Conservation (phyloP, 31 red algal genomes). For the Odonthalia washingtoniensis region DNA sequence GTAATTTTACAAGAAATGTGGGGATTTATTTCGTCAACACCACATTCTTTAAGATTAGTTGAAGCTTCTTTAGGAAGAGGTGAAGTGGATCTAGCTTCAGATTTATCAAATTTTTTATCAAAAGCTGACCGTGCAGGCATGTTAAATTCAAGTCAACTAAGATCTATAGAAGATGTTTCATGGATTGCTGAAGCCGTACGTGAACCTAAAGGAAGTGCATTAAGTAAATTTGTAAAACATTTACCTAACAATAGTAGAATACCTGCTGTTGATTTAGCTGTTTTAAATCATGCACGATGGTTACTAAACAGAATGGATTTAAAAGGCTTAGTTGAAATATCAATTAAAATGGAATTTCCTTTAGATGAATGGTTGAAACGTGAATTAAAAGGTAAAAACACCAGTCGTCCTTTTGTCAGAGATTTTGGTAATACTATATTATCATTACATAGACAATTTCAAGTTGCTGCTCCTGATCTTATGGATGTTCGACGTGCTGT, state of each 20-base stretch:
- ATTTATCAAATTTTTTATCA: conserved; percentile 70
- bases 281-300: conserved; percentile 71
- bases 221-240: conserved; percentile 27
- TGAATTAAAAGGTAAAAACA: conserved; percentile 68
- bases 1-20: conserved; percentile 98
- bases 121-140: conserved; percentile 77
- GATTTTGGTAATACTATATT: conserved; percentile 73
- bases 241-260: conserved; percentile 46
- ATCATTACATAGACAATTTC: conserved; percentile 79
- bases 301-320: conserved; percentile 72
- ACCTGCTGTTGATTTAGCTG: conserved; percentile 76
- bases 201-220: conserved; percentile 37
- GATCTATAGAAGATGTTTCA: conserved; percentile 74
- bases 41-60: conserved; percentile 85
- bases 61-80: conserved; percentile 77
- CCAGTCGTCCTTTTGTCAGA: conserved; percentile 60
- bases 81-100: conserved; percentile 68
- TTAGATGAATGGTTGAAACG: conserved; percentile 79
- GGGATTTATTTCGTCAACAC: conserved; percentile 83
- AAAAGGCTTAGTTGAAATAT: conserved; percentile 55
- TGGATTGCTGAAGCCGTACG: conserved; percentile 77
- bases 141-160: conserved; percentile 74
- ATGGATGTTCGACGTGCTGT: conserved; percentile 71
- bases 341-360: conserved; percentile 82
- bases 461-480: conserved; percentile 64